A percentile compares a stretch with the other conserved stretches of the same genome.
Conservation (phyloP, 805 yeast genomes). For the Pichia gijzeniarum region DNA sequence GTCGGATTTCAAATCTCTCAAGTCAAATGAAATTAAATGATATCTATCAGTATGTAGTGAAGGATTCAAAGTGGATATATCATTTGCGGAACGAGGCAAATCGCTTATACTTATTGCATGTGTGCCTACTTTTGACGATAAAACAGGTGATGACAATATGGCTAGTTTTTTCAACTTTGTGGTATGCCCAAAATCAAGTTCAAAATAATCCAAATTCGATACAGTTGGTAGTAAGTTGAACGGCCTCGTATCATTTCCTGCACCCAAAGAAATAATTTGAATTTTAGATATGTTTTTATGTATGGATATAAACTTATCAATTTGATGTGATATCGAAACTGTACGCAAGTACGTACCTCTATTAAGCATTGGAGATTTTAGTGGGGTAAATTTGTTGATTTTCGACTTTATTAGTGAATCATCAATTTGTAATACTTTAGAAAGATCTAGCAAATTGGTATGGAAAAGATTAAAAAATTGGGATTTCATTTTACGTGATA, state of each 20-base stretch:
- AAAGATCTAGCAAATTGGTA: background rate
- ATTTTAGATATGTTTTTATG: constrained; percentile 23
- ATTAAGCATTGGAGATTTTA: constrained; percentile 59
- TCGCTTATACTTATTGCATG: background rate
- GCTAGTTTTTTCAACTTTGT: constrained; percentile 45
- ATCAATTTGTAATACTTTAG: constrained; percentile 4
- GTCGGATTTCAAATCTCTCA: constrained; percentile 32
- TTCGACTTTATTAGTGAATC: background rate
- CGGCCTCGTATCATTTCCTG: constrained; percentile 72
- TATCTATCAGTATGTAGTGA: constrained; percentile 29
- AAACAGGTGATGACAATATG: constrained; percentile 29
- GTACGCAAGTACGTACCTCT: constrained; percentile 66
- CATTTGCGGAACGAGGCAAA: constrained; percentile 16
- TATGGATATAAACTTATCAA: constrained; percentile 35
- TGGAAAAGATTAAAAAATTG: constrained; percentile 31
- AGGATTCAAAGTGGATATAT: background rate
- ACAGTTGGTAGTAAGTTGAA: constrained; percentile 40
- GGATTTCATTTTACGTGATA: constrained; percentile 33
- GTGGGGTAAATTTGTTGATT: constrained; percentile 3
- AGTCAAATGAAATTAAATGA: constrained; percentile 49
- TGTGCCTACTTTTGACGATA: constrained; percentile 1
- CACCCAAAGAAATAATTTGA: constrained; percentile 67
- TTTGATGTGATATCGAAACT: constrained; percentile 40
- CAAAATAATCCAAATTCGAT: constrained; percentile 40
- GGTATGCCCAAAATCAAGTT: constrained; percentile 57